Conservation (phyloP, 768 basidiomycete species). For the Boletus vinaceobasis region DNA sequence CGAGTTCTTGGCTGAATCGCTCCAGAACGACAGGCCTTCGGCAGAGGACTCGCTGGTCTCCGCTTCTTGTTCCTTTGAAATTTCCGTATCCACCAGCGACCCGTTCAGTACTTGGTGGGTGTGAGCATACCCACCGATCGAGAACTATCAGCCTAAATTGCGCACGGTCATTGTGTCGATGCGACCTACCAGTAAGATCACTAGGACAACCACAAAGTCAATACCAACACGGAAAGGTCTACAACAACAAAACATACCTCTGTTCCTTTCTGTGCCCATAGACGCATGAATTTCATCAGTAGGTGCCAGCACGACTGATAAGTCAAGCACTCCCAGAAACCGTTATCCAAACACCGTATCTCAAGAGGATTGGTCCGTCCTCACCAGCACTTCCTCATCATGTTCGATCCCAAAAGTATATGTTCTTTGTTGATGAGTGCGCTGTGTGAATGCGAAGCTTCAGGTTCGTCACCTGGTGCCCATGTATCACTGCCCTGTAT, state of each 20-base stretch:
- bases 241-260: slow-evolving; percentile 50
- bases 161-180: not conserved
- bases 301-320: slow-evolving; percentile 35
- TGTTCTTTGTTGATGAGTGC: slow-evolving; percentile 65
- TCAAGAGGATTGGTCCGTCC: slow-evolving; percentile 90
- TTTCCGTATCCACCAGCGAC: slow-evolving; percentile 40
- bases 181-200: slow-evolving; percentile 77
- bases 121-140: slow-evolving; percentile 58
- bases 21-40: too few relatives aligned
- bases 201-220: slow-evolving; percentile 34
- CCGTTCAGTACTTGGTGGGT: slow-evolving; percentile 69
- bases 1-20: too few relatives aligned
- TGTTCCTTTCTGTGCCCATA: slow-evolving; percentile 97
- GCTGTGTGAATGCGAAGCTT: slow-evolving; percentile 64
- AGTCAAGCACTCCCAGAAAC: not conserved
- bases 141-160: not conserved
- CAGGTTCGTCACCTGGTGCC: slow-evolving; percentile 75
- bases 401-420: slow-evolving; percentile 89
- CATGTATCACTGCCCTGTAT: slow-evolving; percentile 76
- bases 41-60: too few relatives aligned
- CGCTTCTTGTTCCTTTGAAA: too few relatives aligned
- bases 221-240: not conserved
- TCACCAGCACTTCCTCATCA: slow-evolving; percentile 56
- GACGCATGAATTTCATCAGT: slow-evolving; percentile 87
- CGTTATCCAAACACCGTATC: slow-evolving; percentile 45